A percentile compares a stretch with the other conserved stretches of the same genome.
Evolutionary conservation across 2,329 filamentous ascomycete species (phyloP).

Genomic region (Colletotrichum trifolii): DNA sequence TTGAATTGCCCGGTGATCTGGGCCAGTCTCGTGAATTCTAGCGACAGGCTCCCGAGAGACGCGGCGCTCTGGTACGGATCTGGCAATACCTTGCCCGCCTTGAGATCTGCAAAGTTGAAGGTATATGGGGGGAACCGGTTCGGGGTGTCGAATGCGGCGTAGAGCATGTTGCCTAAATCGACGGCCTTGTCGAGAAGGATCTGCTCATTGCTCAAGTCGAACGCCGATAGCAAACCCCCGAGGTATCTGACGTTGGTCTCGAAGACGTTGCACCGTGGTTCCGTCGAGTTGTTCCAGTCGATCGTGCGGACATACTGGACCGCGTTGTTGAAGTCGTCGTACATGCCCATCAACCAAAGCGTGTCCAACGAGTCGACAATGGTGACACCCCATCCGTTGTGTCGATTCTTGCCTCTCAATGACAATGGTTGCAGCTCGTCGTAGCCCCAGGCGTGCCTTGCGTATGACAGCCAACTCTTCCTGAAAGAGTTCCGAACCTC

Average conservation of each 20-base stretch:
- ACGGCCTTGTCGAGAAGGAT: conserved; percentile 70
- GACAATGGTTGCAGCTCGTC: conserved; percentile 58
- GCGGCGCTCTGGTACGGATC: conserved; percentile 53
- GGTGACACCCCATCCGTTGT: conserved; percentile 60
- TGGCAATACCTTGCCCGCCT: conserved; percentile 25
- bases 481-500: conserved; percentile 49
- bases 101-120: conserved; percentile 35
- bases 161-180: conserved; percentile 72
- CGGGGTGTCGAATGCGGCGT: conserved; percentile 75
- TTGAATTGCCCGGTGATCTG: conserved; percentile 78
- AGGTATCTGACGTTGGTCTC: conserved; percentile 79
- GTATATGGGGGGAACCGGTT: conserved; percentile 68
- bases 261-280: conserved; percentile 68
- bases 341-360: conserved; percentile 65
- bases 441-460: conserved; percentile 55
- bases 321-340: conserved; percentile 60
- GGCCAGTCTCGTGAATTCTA: conserved; percentile 79
- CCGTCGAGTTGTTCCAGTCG: conserved; percentile 61
- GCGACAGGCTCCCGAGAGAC: conserved; percentile 70
- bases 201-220: conserved; percentile 70
- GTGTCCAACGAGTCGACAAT: conserved; percentile 60
- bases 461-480: conserved; percentile 56
- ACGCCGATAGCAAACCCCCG: conserved; percentile 75
- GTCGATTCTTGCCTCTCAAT: conserved; percentile 51
- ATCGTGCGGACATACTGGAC: conserved; percentile 56